These are phyloP conservation scores for Epithele typhae DNA, from an alignment of 768 basidiomycete genomes.

Conservation along the genomic window DNA sequence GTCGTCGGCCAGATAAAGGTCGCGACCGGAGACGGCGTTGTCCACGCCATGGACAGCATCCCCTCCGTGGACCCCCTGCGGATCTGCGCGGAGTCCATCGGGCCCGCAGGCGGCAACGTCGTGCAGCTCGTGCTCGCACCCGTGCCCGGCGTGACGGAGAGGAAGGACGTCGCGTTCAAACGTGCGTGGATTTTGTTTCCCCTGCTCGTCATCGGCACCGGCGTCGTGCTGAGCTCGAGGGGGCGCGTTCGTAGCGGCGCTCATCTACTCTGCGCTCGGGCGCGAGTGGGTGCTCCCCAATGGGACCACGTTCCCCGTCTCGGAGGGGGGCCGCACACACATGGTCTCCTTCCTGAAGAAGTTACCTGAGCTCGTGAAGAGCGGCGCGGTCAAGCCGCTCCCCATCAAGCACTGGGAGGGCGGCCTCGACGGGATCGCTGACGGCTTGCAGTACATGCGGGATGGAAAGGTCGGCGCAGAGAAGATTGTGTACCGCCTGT, in stretches of 20 bases:
- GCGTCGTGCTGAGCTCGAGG: neutral
- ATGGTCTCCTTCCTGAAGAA: slow-evolving; percentile 14
- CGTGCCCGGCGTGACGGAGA: slow-evolving; percentile 3
- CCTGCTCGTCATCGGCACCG: neutral
- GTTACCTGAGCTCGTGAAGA: slow-evolving; percentile 10
- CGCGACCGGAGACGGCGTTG: slow-evolving; percentile 10
- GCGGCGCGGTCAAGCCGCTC: slow-evolving; percentile 20
- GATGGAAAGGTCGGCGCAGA: slow-evolving; percentile 24
- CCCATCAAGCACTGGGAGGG: slow-evolving; percentile 13
- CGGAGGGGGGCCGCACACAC: slow-evolving; percentile 6
- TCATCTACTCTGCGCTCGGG: slow-evolving; percentile 9
- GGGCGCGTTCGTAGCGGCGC: neutral
- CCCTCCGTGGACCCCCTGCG: slow-evolving; percentile 5
- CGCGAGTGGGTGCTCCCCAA: slow-evolving; percentile 1
- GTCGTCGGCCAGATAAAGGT: slow-evolving; percentile 13
- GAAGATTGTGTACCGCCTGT: slow-evolving; percentile 21
- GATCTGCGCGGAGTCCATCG: slow-evolving; percentile 3
- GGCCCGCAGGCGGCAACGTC: slow-evolving; percentile 5
- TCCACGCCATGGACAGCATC: slow-evolving; percentile 13
- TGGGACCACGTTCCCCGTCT: neutral
- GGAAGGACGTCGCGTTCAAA: slow-evolving; percentile 14
- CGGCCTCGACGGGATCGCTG: slow-evolving; percentile 16
- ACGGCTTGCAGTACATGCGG: slow-evolving; percentile 20
- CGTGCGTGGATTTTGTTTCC: slow-evolving; percentile 15
- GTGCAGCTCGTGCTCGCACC: slow-evolving; percentile 4